Base-by-base conservation (phyloP, 768 basidiomycete species). In the Russula griseocarnosa region DNA sequence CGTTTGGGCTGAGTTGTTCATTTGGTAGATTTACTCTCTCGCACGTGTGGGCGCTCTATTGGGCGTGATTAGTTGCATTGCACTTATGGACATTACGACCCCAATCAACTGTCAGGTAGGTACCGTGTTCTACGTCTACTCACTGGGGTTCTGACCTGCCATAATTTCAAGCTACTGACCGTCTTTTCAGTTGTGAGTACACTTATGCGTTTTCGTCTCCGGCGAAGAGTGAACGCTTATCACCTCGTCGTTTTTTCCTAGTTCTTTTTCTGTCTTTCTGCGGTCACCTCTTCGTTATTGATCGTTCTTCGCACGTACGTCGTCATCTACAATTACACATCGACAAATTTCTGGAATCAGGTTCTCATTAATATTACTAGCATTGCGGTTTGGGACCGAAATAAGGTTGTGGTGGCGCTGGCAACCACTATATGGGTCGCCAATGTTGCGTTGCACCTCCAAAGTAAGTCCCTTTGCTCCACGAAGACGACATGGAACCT, bases 301-400 rank as follows among this genome's bases (percentile, higher is more conserved):
- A 40, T 60, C 5, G 58, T 28, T 10, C 24, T 60, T 14, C 58
- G 58, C 58, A 52, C 26, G 58, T 60, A 52, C 24, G 59, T 42
- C 24, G 16, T 28, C 22, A 14, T 22, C 22, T 24, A 49, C 14
- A 7, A 24, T 3, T 28, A 5, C 26, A 38, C 11, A 9, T 11
- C n/a, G 47, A 22, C 9, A 10, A 28, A 0, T 5, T 50, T 36
- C 42, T 5, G 16, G 5, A 34, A 38, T n/a, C 32, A 38, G 34
- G 18, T 13, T 1, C 24, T 50, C 24, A 58, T 26, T 2, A 1
- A 10, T 18, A 16, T 22, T 14, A 14, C 36, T 22, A 58, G 58
- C 5, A n/a, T 62, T n/a, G 61, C 54, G 1, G 36, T 62, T 20
- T 62, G 61, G 61, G 36, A 50, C 4, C 46, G 32, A 30, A 42